Conservation (phyloP, 495 filamentous ascomycete genomes). For the Hypoxylon rickii region DNA sequence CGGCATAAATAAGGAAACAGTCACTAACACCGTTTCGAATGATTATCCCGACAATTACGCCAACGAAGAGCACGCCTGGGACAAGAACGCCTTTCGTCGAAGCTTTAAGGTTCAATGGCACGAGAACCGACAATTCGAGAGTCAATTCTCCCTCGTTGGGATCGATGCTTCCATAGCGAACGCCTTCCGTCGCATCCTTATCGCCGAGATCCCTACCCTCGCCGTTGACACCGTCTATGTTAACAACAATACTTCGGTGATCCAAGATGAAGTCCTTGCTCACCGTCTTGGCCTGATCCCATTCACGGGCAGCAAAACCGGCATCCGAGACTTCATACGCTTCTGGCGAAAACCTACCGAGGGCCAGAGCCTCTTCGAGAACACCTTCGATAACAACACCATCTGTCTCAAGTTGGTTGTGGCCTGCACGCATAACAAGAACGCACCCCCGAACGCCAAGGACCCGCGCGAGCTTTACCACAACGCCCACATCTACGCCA, state of each 20-base stretch:
- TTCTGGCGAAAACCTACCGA: constrained; percentile 65
- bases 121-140: constrained; percentile 71
- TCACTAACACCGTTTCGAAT: constrained; percentile 83
- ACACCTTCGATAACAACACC: constrained; percentile 77
- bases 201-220: constrained; percentile 88
- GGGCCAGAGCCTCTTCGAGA: constrained; percentile 38
- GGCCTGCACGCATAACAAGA: constrained; percentile 74
- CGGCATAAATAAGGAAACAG: constrained; percentile 82
- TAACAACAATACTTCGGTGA: constrained; percentile 92
- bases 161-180: constrained; percentile 93
- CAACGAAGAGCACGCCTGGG: constrained; percentile 88
- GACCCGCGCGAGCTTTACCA: constrained; percentile 84
- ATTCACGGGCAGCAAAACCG: constrained; percentile 74
- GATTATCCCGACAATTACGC: constrained; percentile 92
- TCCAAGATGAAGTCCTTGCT: constrained; percentile 95
- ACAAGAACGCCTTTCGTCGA: constrained; percentile 71
- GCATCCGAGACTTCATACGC: constrained; percentile 72
- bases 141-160: constrained; percentile 88
- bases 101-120: constrained; percentile 79
- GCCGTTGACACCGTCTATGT: constrained; percentile 93
- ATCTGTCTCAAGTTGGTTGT: constrained; percentile 71
- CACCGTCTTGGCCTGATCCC: constrained; percentile 89
- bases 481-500: constrained; percentile 85
- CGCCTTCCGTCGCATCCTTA: constrained; percentile 95
- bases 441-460: constrained; percentile 68